Evolutionary conservation across 2,329 filamentous ascomycete genomes (phyloP), one percentile per base, ranked within the genome.

Genomic region (Aspergillus uvarum): DNA sequence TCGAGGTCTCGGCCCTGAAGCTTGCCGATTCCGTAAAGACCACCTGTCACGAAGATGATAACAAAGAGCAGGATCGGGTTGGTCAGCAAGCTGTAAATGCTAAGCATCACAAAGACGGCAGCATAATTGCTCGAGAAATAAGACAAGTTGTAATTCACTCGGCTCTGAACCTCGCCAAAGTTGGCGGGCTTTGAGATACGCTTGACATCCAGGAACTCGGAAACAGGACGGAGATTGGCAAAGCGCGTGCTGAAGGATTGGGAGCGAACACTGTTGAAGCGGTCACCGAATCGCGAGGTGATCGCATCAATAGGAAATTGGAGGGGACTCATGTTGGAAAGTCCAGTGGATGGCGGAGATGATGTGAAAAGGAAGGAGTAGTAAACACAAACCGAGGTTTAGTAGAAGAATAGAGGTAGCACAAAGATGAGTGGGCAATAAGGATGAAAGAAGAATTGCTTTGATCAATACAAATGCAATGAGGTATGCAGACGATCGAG

Each of bases 41-140:
- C 92, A 67, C 85, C 89, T 56, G 91, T 84, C 60, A 96, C 89
- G 55, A 99, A 85, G 72, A 96, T 79, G 75, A 99, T 96, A 79
- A 96, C 92, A 76, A 98, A 97, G 63, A 97, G 87, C 55, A 99
- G 85, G 50, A 88, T 79, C 72, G 87, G 83, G 80, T 97, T 98
- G 70, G 91, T 95, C 72, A 99, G 84, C 72, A 99, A 81, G 72
- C 91, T 91, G 83, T 99, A 99, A 80, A 99, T 89, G 82, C 90
- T 91, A 73, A 99, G 89, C 89, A 99, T 96, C 70, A 90, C 83
- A 76, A 98, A 96, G 70, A 98, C 86, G 65, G 90, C 89, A 68
- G 90, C 89, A 85, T 99, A 99, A 83, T 99, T 99, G 89, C 92
- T 97, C 64, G 92, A 96, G 84, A 96, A 99, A 82, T 98, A 90